phyloP scores from a whole-genome alignment of 805 yeast species.

The Lachancea thermotolerans region DNA sequence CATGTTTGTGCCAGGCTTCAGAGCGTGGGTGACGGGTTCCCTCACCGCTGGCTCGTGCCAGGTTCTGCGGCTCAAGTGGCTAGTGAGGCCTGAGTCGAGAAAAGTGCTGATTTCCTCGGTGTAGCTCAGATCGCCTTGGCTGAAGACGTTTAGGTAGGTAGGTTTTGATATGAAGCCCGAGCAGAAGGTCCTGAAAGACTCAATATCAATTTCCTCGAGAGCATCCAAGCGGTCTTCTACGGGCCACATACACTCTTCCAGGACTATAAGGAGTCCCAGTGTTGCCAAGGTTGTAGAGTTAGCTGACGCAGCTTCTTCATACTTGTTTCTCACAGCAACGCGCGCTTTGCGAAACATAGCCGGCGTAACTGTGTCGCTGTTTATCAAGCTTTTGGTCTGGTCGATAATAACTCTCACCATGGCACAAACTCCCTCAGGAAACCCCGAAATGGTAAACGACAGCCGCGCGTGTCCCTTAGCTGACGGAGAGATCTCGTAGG shows the following conservation, averaged over 20 bases:
- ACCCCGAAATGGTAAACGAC: conserved; percentile 49
- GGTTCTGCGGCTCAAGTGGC: background rate
- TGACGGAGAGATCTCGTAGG: conserved; percentile 53
- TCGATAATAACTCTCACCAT: conserved; percentile 33
- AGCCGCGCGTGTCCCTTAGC: conserved; percentile 48
- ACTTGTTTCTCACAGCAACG: conserved; percentile 41
- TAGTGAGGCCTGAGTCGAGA: conserved; percentile 13
- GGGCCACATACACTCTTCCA: conserved; percentile 53
- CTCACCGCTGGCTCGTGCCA: background rate
- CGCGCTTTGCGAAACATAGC: conserved; percentile 42
- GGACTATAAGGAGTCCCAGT: conserved; percentile 41
- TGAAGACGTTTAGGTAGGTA: conserved; percentile 36
- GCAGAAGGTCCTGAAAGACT: conserved; percentile 31
- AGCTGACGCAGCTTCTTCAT: conserved; percentile 37
- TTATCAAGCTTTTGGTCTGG: conserved; percentile 26
- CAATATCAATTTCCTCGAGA: conserved; percentile 42
- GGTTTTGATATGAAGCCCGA: conserved; percentile 22
- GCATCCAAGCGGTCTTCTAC: conserved; percentile 51
- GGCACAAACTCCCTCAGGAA: conserved; percentile 33
- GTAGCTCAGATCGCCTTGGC: conserved; percentile 43
- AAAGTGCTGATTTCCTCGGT: conserved; percentile 22
- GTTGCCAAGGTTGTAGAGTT: conserved; percentile 44
- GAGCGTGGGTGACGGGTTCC: conserved; percentile 35
- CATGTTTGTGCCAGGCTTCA: conserved; percentile 35
- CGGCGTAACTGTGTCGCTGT: conserved; percentile 16